Percentiles rank a stretch among this genome's conserved stretches.
phyloP scores from a whole-genome alignment of 768 basidiomycete genomes.

The Termitomyces titanicus region DNA sequence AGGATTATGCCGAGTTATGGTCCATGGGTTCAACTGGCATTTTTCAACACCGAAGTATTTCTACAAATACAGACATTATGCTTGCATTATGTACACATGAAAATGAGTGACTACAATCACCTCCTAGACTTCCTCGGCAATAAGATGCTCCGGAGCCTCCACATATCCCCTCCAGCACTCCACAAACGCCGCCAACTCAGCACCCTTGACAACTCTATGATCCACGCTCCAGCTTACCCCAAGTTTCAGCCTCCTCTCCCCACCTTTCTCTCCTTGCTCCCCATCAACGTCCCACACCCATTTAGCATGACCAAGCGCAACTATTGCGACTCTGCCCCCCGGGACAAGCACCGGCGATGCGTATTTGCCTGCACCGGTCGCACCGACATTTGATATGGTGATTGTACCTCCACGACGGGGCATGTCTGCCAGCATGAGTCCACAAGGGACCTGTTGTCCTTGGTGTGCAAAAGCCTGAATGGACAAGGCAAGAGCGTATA shows the following conservation, averaged over 20 bases:
- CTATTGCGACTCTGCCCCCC: conserved; percentile 83
- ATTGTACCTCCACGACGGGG: conserved; percentile 75
- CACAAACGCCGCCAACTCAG: conserved; percentile 85
- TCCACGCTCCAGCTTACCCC: conserved; percentile 83
- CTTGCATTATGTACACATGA: background rate
- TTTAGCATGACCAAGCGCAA: conserved; percentile 67
- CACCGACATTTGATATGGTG: conserved; percentile 80
- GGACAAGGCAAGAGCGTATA: conserved; percentile 59
- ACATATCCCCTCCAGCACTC: conserved; percentile 82
- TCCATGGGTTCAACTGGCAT: background rate
- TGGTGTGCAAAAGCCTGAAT: conserved; percentile 59
- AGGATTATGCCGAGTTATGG: background rate
- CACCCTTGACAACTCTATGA: conserved; percentile 85
- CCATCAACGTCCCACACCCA: conserved; percentile 50
- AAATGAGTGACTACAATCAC: background rate
- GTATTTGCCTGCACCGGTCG: conserved; percentile 66
- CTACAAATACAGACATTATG: background rate
- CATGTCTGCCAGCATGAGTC: conserved; percentile 64
- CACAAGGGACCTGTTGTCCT: conserved; percentile 65
- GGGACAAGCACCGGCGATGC: conserved; percentile 77
- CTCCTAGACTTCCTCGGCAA: conserved; percentile 46
- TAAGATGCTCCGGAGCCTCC: conserved; percentile 67
- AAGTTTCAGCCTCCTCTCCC: conserved; percentile 54
- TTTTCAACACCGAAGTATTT: background rate
- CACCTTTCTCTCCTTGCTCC: conserved; percentile 38